Base-by-base conservation (phyloP, 2,329 filamentous ascomycete genomes). In the Penicillium sp. region DNA sequence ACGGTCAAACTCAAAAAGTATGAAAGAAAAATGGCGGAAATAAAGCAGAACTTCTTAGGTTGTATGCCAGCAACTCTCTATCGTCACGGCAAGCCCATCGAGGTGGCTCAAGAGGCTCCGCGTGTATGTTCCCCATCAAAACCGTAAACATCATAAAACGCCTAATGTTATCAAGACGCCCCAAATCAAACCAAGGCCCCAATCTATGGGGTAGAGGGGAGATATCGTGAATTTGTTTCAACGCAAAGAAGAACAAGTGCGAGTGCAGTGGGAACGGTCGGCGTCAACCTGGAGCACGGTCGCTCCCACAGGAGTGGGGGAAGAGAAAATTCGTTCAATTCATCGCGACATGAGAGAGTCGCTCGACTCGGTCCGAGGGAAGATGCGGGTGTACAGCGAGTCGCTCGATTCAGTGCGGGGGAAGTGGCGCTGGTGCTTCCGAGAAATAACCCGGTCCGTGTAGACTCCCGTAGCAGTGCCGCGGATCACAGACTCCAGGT, bases 401-500 rank as follows among this genome's bases (percentile, higher is more conserved):
- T 74, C 70, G 61, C 65, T 73, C 5, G 72, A 73, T 57, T 74
- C 71, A 48, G 68, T 71, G 39, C 71, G 70, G 2, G 67, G 69
- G 67, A 74, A 73, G 58, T 68, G 63, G 19, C 72, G 70, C 55
- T 74, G 71, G 52, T 73, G 69, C 45, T 70, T 72, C 53, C 70
- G 70, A 45, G 71, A 73, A 45, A 73, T 68, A 49, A 66, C 63
- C 11, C 72, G 71, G 59, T 73, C 72, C 33, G 66, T 68, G 63
- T 76, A 76, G 10, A 73, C 60, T 49, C 68, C 73, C 66, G 68
- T 70, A 14, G 69, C 74, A 26, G 74, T 76, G 11, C 79, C 79
- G 10, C 67, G 70, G 24, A 81, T 60, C 7, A 80, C 66, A 1
- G 75, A 73, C 49, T 73, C 63, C 9, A 79, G 65, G 56, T 75